Base-by-base conservation (phyloP, 805 yeast genomes). In the Tanozyma kutaoensis region DNA sequence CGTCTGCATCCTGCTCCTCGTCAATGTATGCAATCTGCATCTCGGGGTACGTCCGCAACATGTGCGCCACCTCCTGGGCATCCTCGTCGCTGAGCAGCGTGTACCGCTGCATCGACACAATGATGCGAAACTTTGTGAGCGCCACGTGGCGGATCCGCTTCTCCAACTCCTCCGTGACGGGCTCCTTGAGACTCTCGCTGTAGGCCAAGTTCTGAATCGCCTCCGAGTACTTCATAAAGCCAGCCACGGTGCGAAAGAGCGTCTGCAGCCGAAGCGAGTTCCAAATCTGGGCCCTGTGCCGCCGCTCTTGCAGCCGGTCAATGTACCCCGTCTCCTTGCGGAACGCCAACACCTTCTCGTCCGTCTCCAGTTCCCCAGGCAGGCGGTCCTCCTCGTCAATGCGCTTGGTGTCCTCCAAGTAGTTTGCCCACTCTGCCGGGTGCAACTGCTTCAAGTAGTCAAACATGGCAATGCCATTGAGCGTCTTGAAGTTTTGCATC, bases 401-500 rank as follows among this genome's bases (percentile, higher is more conserved):
- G 26, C 63, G 50, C 43, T 68, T 69, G 6, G 74, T 66, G 44
- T 69, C 75, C 35, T 63, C 62, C 14, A 69, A 73, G 34, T 68
- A 68, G 38, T 69, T 65, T 12, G 55, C 60, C 75, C 75, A 69
- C 42, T 69, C 74, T 10, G 57, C 52, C 3, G 73, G 72, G 38
- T 68, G 71, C 17, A 69, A 54, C 41, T 62, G 69, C 41, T 69
- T 69, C 46, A 69, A 51, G 38, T 69, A 69, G 41, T 69, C 75
- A 42, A 69, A 52, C 34, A 68, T 52, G 2, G 74, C 67, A 20
- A 68, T 65, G 43, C 66, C 58, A 3, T 72, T 69, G 39, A 66
- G 66, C 17, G 70, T 73, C 34, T 72, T 78, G 28, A 72, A 78
- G 47, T 75, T 84, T 37, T 73, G 69, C 30, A 85, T 79, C 13